These are phyloP conservation scores for Setaria viridis DNA, from an alignment of 202 grass and related monocot genomes.

Conservation along the genomic window DNA sequence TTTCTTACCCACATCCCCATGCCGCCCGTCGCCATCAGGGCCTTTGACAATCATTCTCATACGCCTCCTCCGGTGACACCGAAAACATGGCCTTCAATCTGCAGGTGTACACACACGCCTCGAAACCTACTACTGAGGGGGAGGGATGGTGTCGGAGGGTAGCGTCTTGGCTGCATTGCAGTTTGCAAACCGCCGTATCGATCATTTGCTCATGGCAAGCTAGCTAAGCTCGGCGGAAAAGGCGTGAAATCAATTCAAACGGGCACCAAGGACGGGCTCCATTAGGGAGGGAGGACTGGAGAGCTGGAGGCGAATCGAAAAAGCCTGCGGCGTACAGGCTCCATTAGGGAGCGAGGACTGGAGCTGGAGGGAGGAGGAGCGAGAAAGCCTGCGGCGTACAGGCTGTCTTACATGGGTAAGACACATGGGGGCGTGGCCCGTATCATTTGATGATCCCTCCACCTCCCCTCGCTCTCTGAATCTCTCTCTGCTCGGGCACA, in stretches of 20 bases:
- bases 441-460: conserved; percentile 33
- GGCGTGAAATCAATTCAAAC: conserved; percentile 8
- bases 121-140: not conserved
- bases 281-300: not conserved
- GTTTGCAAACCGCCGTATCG: not conserved
- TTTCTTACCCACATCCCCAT: conserved; percentile 16
- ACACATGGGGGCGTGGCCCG: conserved; percentile 45
- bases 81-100: not conserved
- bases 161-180: not conserved
- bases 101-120: not conserved
- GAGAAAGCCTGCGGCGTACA: conserved; percentile 41
- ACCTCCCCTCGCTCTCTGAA: not conserved
- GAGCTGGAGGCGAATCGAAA: not conserved
- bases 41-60: conserved; percentile 35
- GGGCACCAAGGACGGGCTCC: not conserved
- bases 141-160: not conserved
- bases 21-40: conserved; percentile 34
- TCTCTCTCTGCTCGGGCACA: conserved; percentile 9
- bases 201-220: not conserved
- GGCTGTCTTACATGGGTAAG: conserved; percentile 35
- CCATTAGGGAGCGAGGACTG: conserved; percentile 7
- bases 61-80: not conserved
- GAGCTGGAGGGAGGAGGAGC: not conserved
- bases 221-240: not conserved
- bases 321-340: conserved; percentile 35